phyloP scores from a whole-genome alignment of 2,329 filamentous ascomycete genomes.

The Diplodia intermedia region DNA sequence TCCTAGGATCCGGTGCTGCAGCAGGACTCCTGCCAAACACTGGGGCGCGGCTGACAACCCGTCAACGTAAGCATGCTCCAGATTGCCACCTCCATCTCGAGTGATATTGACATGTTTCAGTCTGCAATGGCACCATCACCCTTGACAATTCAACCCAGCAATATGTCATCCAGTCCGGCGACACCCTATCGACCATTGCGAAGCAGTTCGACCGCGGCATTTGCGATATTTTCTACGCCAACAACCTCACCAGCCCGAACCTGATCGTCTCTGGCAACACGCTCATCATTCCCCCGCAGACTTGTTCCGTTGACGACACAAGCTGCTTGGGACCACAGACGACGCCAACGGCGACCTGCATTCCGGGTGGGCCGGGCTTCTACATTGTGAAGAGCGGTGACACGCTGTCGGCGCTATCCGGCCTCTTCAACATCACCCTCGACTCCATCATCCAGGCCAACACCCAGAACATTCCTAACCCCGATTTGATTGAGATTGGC shows the following conservation, averaged over 20 bases:
- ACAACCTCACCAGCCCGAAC: slow-evolving; percentile 30
- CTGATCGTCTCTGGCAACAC: slow-evolving; percentile 26
- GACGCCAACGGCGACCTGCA: slow-evolving; percentile 36
- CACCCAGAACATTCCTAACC: slow-evolving; percentile 36
- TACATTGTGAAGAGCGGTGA: slow-evolving; percentile 38
- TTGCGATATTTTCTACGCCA: slow-evolving; percentile 33
- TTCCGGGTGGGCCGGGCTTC: slow-evolving; percentile 36
- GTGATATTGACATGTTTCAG: neutral
- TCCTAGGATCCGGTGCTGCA: slow-evolving; percentile 11
- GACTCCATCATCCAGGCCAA: slow-evolving; percentile 37
- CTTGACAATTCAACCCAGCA: slow-evolving; percentile 20
- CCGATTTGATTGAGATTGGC: slow-evolving; percentile 35
- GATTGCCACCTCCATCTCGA: neutral
- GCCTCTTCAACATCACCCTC: slow-evolving; percentile 40
- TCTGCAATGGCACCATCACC: slow-evolving; percentile 21
- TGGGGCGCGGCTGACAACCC: neutral
- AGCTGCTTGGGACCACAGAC: slow-evolving; percentile 35
- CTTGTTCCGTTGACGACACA: slow-evolving; percentile 37
- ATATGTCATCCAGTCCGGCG: slow-evolving; percentile 25
- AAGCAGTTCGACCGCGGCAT: slow-evolving; percentile 26
- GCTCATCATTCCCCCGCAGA: slow-evolving; percentile 31
- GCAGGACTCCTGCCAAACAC: slow-evolving; percentile 1
- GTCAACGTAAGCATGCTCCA: slow-evolving; percentile 2
- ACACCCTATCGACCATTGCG: slow-evolving; percentile 33
- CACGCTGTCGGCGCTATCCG: slow-evolving; percentile 36